These are phyloP conservation scores for Bipolaris victoriae DNA, from an alignment of 2,329 filamentous ascomycete species.

Conservation along the genomic window DNA sequence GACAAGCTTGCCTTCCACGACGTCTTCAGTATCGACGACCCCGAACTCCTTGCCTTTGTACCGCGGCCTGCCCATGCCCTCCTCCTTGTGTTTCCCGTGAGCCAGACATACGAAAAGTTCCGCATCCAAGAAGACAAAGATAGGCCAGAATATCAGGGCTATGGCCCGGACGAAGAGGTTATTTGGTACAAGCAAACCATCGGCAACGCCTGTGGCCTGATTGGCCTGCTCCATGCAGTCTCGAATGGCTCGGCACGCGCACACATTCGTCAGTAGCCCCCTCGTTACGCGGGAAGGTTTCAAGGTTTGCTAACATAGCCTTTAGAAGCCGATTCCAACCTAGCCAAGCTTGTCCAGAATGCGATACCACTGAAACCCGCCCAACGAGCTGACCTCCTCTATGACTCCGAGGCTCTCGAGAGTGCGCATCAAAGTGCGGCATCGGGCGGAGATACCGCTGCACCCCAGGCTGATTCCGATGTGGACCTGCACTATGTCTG, in stretches of 20 bases:
- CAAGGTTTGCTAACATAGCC: constrained; percentile 20
- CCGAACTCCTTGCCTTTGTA: constrained; percentile 82
- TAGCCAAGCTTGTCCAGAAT: constrained; percentile 69
- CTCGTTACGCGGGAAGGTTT: not conserved
- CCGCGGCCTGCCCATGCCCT: constrained; percentile 87
- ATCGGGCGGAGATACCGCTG: constrained; percentile 74
- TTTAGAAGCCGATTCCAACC: constrained; percentile 58
- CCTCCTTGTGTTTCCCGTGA: constrained; percentile 90
- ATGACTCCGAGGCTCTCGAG: constrained; percentile 77
- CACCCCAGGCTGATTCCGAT: constrained; percentile 77
- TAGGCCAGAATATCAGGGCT: constrained; percentile 68
- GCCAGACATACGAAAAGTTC: constrained; percentile 76
- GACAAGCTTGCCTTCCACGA: constrained; percentile 80
- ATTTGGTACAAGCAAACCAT: constrained; percentile 98
- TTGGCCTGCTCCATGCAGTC: constrained; percentile 85
- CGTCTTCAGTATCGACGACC: constrained; percentile 88
- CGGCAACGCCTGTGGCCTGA: constrained; percentile 89
- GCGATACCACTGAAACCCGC: constrained; percentile 73
- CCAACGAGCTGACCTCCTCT: constrained; percentile 74
- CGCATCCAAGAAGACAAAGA: constrained; percentile 74
- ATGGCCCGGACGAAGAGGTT: constrained; percentile 74
- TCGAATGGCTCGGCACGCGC: constrained; percentile 74
- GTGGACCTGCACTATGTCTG: constrained; percentile 97
- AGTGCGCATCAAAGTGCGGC: constrained; percentile 80
- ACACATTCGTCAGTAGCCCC: constrained; percentile 37